These are phyloP conservation scores for Zelopaecilomyces penicillatus DNA, from an alignment of 2,329 filamentous ascomycete genomes.

Conservation along the genomic window DNA sequence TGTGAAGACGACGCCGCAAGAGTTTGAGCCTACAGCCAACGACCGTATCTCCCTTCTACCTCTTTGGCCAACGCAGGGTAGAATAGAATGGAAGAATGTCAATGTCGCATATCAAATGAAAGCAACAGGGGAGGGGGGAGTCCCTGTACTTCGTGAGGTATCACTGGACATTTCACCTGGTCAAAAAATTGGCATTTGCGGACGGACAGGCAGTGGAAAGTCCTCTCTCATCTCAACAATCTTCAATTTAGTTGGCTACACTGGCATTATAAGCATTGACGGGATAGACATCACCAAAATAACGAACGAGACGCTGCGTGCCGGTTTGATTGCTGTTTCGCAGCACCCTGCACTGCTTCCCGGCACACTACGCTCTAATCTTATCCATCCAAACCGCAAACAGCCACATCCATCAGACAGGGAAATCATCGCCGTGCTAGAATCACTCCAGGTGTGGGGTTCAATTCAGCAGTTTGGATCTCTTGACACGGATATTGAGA, in stretches of 20 bases:
- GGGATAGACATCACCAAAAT: constrained; percentile 8
- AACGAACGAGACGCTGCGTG: constrained; percentile 10
- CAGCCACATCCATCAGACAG: constrained; percentile 1
- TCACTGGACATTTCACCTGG: constrained; percentile 6
- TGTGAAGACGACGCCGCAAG: constrained; percentile 3
- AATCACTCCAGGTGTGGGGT: constrained; percentile 6
- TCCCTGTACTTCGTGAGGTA: constrained; percentile 1
- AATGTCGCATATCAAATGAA: background rate
- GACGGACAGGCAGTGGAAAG: constrained; percentile 24
- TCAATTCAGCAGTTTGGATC: constrained; percentile 8
- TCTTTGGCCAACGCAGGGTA: background rate
- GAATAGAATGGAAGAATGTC: background rate
- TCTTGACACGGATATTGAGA: constrained; percentile 5
- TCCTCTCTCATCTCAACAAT: constrained; percentile 15
- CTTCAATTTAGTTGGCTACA: constrained; percentile 8
- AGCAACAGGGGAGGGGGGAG: background rate
- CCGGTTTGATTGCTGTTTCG: constrained; percentile 12
- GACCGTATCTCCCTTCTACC: background rate
- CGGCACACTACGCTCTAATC: constrained; percentile 11
- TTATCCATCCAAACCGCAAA: constrained; percentile 9
- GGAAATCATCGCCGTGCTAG: constrained; percentile 5
- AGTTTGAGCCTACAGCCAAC: constrained; percentile 2
- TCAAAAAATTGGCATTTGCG: constrained; percentile 25
- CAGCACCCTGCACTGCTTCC: constrained; percentile 12
- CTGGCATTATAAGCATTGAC: constrained; percentile 11